phyloP scores from a whole-genome alignment of 306 rosid species.

The Phaseolus lunatus region DNA sequence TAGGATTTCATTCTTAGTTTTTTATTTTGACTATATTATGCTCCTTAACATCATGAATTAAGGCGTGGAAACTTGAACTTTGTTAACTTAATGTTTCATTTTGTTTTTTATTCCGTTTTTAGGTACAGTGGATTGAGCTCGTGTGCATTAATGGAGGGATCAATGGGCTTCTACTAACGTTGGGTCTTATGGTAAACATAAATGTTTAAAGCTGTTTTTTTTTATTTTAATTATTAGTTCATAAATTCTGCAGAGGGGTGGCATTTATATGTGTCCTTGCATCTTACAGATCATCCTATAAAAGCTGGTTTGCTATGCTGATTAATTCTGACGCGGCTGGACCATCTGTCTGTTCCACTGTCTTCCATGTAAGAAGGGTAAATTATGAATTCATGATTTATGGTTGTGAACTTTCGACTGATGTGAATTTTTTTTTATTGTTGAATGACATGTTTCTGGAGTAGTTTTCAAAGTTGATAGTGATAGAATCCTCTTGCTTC shows the following conservation, averaged over 20 bases:
- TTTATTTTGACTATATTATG: background rate
- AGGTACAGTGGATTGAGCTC: slow-evolving; percentile 76
- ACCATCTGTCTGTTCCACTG: slow-evolving; percentile 65
- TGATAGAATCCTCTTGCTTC: slow-evolving; percentile 12
- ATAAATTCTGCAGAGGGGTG: slow-evolving; percentile 21
- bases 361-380: slow-evolving; percentile 64
- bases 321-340: slow-evolving; percentile 63
- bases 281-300: slow-evolving; percentile 58
- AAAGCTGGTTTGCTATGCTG: slow-evolving; percentile 68
- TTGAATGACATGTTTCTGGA: slow-evolving; percentile 10
- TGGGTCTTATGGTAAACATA: slow-evolving; percentile 69
- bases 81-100: slow-evolving; percentile 19
- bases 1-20: background rate
- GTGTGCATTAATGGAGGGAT: slow-evolving; percentile 65
- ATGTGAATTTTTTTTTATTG: slow-evolving; percentile 25
- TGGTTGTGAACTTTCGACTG: slow-evolving; percentile 25
- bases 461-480: slow-evolving; percentile 26
- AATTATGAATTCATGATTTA: slow-evolving; percentile 24
- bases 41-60: slow-evolving; percentile 2
- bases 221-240: background rate
- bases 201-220: slow-evolving; percentile 5
- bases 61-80: background rate
- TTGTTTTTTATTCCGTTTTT: slow-evolving; percentile 13
- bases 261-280: slow-evolving; percentile 29
- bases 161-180: slow-evolving; percentile 67